A percentile compares a stretch with the other conserved stretches of the same genome.
phyloP scores from a whole-genome alignment of 106 monocot genomes.

The Iris macrosiphon region DNA sequence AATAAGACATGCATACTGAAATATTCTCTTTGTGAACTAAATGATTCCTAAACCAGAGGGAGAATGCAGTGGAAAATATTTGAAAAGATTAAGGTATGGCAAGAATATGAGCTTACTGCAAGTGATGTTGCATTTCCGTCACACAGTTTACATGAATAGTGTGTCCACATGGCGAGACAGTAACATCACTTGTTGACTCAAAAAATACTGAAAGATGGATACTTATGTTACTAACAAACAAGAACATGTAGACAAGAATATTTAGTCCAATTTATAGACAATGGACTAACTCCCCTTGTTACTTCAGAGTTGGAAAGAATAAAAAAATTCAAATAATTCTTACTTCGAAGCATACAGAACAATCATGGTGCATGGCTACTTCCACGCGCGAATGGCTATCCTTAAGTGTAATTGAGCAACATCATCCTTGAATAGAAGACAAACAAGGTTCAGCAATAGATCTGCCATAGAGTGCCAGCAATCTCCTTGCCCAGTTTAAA shows the following conservation, averaged over 20 bases:
- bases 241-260: background rate
- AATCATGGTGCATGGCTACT: conserved; percentile 65
- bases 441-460: background rate
- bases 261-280: too few relatives aligned
- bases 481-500: too few relatives aligned
- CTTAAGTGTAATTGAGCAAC: conserved; percentile 46
- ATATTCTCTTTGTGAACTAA: background rate
- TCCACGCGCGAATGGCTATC: conserved; percentile 59
- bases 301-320: background rate
- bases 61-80: background rate
- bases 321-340: background rate
- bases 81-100: background rate
- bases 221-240: background rate
- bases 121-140: conserved; percentile 60
- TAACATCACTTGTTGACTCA: conserved; percentile 54
- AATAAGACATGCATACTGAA: conserved; percentile 55
- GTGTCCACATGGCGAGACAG: conserved; percentile 61
- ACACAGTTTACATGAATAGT: conserved; percentile 53
- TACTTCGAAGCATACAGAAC: conserved; percentile 72
- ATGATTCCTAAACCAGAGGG: background rate
- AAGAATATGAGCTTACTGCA: conserved; percentile 28
- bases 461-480: too few relatives aligned
- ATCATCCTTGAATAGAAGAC: conserved; percentile 34
- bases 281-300: background rate
- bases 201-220: conserved; percentile 43